These are phyloP conservation scores for Saccharomyces eubayanus DNA, from an alignment of 805 yeast genomes.

Conservation along the genomic window DNA sequence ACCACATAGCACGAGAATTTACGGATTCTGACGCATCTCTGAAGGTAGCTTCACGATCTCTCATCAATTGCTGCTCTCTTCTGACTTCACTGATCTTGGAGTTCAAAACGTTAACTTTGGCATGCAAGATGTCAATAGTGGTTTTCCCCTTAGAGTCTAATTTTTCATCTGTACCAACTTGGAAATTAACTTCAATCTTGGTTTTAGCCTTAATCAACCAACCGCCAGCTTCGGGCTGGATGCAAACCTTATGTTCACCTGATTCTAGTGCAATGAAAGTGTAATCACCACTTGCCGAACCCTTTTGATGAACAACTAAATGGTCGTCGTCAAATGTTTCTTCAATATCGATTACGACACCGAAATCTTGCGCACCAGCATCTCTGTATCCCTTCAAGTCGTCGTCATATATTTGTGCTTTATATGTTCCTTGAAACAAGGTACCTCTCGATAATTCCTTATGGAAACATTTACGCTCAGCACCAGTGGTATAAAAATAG, in stretches of 20 bases:
- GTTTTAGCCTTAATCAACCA: conserved; percentile 56
- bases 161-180: conserved; percentile 54
- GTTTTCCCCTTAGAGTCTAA: conserved; percentile 62
- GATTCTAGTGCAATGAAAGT: conserved; percentile 65
- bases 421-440: conserved; percentile 42
- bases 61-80: conserved; percentile 57
- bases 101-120: conserved; percentile 47
- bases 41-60: conserved; percentile 67
- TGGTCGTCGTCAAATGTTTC: conserved; percentile 74
- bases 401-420: conserved; percentile 39
- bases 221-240: conserved; percentile 44
- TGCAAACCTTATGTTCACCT: conserved; percentile 74
- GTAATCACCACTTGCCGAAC: conserved; percentile 57
- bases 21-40: conserved; percentile 67
- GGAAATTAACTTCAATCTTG: conserved; percentile 55
- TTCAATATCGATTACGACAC: conserved; percentile 39
- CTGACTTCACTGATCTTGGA: conserved; percentile 51
- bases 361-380: conserved; percentile 31
- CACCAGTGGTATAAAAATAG: conserved; percentile 45
- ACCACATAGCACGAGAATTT: conserved; percentile 60
- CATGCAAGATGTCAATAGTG: conserved; percentile 48
- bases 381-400: conserved; percentile 30
- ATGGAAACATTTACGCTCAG: conserved; percentile 47
- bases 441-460: conserved; percentile 46
- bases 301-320: conserved; percentile 63